These are phyloP conservation scores for Bacidia gigantensis DNA, from an alignment of 495 filamentous ascomycete genomes.

Conservation along the genomic window DNA sequence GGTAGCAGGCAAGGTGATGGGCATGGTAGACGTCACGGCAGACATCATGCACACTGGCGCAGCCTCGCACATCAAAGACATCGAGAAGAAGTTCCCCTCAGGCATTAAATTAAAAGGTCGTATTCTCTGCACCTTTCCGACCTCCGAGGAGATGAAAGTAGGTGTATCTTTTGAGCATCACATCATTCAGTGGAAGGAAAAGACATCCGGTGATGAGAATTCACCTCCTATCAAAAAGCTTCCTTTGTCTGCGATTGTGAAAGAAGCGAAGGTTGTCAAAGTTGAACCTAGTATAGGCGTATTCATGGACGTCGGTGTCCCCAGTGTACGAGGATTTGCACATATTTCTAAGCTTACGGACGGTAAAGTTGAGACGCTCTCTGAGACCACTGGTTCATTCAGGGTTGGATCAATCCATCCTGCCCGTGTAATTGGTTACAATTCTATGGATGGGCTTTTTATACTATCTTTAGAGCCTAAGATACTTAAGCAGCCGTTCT, in stretches of 20 bases:
- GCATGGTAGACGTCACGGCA: slow-evolving; percentile 73
- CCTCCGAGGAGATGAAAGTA: slow-evolving; percentile 63
- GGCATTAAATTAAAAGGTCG: slow-evolving; percentile 77
- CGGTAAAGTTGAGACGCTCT: slow-evolving; percentile 67
- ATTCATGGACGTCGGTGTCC: slow-evolving; percentile 65
- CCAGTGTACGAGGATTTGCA: slow-evolving; percentile 67
- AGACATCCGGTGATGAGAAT: slow-evolving; percentile 27
- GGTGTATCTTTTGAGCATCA: slow-evolving; percentile 79
- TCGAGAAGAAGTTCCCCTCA: slow-evolving; percentile 59
- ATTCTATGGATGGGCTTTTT: slow-evolving; percentile 70
- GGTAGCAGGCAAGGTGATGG: slow-evolving; percentile 82
- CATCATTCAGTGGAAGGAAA: slow-evolving; percentile 49
- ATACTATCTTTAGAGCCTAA: slow-evolving; percentile 70
- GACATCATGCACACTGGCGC: slow-evolving; percentile 77
- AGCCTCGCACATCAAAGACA: slow-evolving; percentile 45
- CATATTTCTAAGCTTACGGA: slow-evolving; percentile 87
- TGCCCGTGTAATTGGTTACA: slow-evolving; percentile 75
- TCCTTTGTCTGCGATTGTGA: slow-evolving; percentile 60
- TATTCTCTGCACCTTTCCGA: slow-evolving; percentile 72
- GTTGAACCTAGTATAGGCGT: slow-evolving; percentile 67
- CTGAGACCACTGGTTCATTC: slow-evolving; percentile 59
- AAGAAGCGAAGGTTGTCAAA: slow-evolving; percentile 59
- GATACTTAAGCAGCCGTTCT: slow-evolving; percentile 73
- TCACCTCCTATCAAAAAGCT: slow-evolving; percentile 40
- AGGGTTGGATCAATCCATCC: slow-evolving; percentile 63